These are phyloP conservation scores for Westerdykella sp. DNA, from an alignment of 2,329 filamentous ascomycete genomes.

Conservation along the genomic window DNA sequence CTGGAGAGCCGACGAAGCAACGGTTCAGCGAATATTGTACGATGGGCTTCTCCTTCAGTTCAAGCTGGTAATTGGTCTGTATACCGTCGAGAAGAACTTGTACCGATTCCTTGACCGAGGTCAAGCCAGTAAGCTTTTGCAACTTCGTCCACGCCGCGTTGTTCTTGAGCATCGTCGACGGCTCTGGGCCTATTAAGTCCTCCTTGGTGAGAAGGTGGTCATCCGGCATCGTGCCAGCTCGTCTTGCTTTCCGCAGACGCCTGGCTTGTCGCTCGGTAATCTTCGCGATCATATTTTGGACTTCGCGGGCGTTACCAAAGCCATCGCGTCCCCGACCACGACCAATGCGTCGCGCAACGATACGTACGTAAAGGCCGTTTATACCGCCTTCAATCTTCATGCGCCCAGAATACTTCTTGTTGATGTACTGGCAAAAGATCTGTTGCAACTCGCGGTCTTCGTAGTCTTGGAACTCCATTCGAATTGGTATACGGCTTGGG, in stretches of 20 bases:
- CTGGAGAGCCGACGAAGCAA: slow-evolving; percentile 65
- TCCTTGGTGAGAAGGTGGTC: slow-evolving; percentile 57
- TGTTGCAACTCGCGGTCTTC: slow-evolving; percentile 55
- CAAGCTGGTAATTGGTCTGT: slow-evolving; percentile 58
- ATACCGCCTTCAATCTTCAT: slow-evolving; percentile 58
- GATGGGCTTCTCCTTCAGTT: slow-evolving; percentile 54
- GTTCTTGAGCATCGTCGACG: slow-evolving; percentile 46
- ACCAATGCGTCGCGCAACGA: slow-evolving; percentile 57
- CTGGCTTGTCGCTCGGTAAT: slow-evolving; percentile 56
- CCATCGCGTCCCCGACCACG: slow-evolving; percentile 57
- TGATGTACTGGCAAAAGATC: slow-evolving; percentile 54
- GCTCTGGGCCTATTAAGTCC: slow-evolving; percentile 67
- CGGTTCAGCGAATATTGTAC: slow-evolving; percentile 60
- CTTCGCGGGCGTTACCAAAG: slow-evolving; percentile 65
- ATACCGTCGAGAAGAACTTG: slow-evolving; percentile 55
- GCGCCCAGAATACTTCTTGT: slow-evolving; percentile 46
- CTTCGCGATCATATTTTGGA: slow-evolving; percentile 55
- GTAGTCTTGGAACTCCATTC: slow-evolving; percentile 65
- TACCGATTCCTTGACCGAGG: slow-evolving; percentile 57
- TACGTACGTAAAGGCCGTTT: slow-evolving; percentile 57
- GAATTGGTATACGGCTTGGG: slow-evolving; percentile 60
- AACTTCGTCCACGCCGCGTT: slow-evolving; percentile 55
- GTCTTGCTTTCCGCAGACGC: slow-evolving; percentile 48
- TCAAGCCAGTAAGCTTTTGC: slow-evolving; percentile 53
- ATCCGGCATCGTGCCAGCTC: slow-evolving; percentile 41